Conservation (phyloP, 192 early-diverging fungal species). For the Obelidium mucronatum region DNA sequence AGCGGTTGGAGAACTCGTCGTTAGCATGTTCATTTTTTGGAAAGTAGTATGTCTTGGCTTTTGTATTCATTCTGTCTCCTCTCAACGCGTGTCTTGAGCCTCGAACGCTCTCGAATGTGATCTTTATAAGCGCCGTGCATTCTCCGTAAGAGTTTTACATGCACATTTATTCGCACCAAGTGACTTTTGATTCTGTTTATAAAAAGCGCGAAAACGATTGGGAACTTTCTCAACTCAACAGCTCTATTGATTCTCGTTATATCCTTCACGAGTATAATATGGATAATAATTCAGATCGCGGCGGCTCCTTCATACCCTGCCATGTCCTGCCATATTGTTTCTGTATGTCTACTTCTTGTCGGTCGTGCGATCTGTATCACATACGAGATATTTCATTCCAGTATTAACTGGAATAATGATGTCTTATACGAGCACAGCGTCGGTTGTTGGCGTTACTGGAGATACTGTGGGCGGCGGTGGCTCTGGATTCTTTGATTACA, state of each 20-base stretch:
- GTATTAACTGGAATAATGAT: neutral
- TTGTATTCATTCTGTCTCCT: conserved; percentile 32
- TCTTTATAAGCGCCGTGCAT: conserved; percentile 20
- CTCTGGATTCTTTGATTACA: conserved; percentile 18
- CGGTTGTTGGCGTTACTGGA: conserved; percentile 23
- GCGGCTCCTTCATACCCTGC: neutral
- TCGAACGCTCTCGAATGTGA: conserved; percentile 13
- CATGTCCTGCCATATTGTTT: conserved; percentile 23
- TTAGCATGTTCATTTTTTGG: neutral
- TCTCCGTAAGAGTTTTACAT: conserved; percentile 25
- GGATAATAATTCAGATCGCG: conserved; percentile 21
- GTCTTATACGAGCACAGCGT: conserved; percentile 6
- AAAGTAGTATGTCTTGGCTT: conserved; percentile 7
- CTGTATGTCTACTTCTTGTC: conserved; percentile 17
- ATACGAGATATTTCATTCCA: conserved; percentile 8
- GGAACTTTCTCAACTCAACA: conserved; percentile 21
- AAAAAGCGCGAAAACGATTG: conserved; percentile 23
- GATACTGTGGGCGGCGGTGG: neutral
- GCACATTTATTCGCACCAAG: neutral
- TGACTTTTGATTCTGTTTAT: neutral
- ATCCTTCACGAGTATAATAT: neutral
- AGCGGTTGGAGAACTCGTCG: neutral
- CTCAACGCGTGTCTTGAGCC: neutral
- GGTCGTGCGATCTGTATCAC: conserved; percentile 16
- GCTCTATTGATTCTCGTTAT: neutral